Evolutionary conservation across 345 rosid species (phyloP).

Genomic region (Eucalyptus regnans): DNA sequence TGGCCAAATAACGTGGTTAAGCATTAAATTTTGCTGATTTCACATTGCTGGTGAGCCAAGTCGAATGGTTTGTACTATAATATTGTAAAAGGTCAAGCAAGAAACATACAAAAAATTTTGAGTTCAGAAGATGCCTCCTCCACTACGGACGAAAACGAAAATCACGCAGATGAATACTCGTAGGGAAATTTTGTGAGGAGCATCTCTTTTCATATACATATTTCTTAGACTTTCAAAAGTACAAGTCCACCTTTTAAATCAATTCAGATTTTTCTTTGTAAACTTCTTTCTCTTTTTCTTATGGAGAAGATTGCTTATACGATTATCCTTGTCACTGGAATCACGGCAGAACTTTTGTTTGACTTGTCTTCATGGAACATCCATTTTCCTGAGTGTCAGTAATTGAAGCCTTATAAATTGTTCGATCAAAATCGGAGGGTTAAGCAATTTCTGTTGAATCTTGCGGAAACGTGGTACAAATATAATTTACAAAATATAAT

Average conservation of each 20-base stretch:
- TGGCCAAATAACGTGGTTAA: not conserved
- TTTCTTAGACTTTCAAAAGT: too few relatives aligned
- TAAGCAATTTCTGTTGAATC: not conserved
- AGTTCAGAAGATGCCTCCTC: not conserved
- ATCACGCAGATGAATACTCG: not conserved
- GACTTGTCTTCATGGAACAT: not conserved
- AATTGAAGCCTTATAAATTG: too few relatives aligned
- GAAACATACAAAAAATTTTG: not conserved
- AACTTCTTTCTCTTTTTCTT: too few relatives aligned
- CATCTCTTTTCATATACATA: too few relatives aligned
- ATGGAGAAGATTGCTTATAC: not conserved
- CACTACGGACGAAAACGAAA: not conserved
- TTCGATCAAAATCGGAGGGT: too few relatives aligned
- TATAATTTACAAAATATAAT: too few relatives aligned
- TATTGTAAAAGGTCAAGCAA: not conserved
- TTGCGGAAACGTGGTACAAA: too few relatives aligned
- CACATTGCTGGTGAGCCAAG: not conserved
- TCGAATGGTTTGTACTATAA: not conserved
- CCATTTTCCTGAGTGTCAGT: not conserved
- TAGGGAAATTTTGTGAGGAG: not conserved
- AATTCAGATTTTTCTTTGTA: too few relatives aligned
- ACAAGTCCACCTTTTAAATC: too few relatives aligned
- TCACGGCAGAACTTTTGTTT: not conserved
- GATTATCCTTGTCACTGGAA: not conserved
- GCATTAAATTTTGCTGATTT: not conserved